Evolutionary conservation across 1,284 basidiomycete genomes (phyloP).

Genomic region (Porodaedalea pini): DNA sequence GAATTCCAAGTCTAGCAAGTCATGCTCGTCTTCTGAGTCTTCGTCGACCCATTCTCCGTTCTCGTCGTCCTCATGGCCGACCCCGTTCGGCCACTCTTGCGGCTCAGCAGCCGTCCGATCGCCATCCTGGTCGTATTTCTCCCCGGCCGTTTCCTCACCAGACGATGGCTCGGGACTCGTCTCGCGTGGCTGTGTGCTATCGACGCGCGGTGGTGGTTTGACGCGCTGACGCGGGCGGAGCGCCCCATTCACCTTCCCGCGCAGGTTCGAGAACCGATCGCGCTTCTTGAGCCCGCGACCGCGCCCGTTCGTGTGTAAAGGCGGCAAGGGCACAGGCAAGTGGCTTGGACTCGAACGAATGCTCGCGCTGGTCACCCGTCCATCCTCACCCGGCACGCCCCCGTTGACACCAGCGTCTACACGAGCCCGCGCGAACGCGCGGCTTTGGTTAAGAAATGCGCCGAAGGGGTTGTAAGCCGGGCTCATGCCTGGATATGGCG

Average conservation of each 20-base stretch:
- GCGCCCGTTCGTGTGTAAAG: slow-evolving; percentile 34
- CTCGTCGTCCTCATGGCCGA: slow-evolving; percentile 35
- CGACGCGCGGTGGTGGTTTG: slow-evolving; percentile 62
- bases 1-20: slow-evolving; percentile 69
- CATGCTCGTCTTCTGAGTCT: slow-evolving; percentile 66
- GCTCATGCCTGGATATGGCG: slow-evolving; percentile 56
- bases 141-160: slow-evolving; percentile 56
- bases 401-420: slow-evolving; percentile 39
- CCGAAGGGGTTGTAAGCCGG: slow-evolving; percentile 56
- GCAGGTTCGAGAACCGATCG: slow-evolving; percentile 36
- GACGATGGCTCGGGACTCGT: slow-evolving; percentile 66
- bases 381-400: slow-evolving; percentile 31
- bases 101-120: slow-evolving; percentile 42
- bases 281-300: slow-evolving; percentile 35
- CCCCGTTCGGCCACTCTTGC: slow-evolving; percentile 39
- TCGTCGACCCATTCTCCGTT: slow-evolving; percentile 73
- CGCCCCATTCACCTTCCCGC: slow-evolving; percentile 30
- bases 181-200: slow-evolving; percentile 75
- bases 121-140: slow-evolving; percentile 32
- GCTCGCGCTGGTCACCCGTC: slow-evolving; percentile 43
- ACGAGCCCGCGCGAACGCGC: slow-evolving; percentile 7
- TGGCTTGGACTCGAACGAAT: slow-evolving; percentile 73
- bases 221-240: background rate
- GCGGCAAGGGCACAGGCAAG: slow-evolving; percentile 58
- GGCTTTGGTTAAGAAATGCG: slow-evolving; percentile 42